These are phyloP conservation scores for Iberis amara DNA, from an alignment of 441 rosid species.

Conservation along the genomic window DNA sequence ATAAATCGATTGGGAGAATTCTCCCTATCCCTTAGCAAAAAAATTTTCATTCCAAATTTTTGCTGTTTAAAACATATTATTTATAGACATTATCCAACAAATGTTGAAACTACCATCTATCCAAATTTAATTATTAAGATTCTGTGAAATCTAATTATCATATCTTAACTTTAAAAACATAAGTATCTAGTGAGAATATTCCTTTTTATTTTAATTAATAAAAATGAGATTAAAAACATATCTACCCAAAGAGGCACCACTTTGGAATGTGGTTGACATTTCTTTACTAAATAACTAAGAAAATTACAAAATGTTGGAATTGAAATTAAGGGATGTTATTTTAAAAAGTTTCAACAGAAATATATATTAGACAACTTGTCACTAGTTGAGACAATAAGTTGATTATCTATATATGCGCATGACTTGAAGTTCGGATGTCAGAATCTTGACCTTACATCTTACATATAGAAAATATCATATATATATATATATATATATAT, in stretches of 20 bases:
- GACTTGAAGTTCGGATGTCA: conserved; percentile 10
- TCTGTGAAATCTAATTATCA: neutral
- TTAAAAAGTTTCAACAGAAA: no score
- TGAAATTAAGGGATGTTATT: neutral
- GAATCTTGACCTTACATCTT: conserved; percentile 20
- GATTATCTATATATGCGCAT: conserved; percentile 8
- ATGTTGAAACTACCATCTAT: neutral
- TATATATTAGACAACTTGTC: conserved; percentile 21
- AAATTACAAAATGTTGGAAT: neutral
- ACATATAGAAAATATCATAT: conserved; percentile 5
- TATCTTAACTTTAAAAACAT: neutral
- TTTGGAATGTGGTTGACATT: conserved; percentile 15
- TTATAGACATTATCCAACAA: neutral
- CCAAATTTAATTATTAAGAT: neutral
- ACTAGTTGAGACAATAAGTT: conserved; percentile 2
- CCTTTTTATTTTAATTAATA: neutral
- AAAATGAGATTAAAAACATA: neutral
- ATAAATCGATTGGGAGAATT: no score
- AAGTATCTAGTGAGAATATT: conserved; percentile 6
- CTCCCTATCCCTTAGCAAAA: no score
- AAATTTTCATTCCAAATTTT: no score
- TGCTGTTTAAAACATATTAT: no score
- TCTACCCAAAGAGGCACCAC: neutral
- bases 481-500: no score
- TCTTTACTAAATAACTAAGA: conserved; percentile 1